Conservation (phyloP, 169 alveolate genomes). For the Plasmodium sp. region DNA sequence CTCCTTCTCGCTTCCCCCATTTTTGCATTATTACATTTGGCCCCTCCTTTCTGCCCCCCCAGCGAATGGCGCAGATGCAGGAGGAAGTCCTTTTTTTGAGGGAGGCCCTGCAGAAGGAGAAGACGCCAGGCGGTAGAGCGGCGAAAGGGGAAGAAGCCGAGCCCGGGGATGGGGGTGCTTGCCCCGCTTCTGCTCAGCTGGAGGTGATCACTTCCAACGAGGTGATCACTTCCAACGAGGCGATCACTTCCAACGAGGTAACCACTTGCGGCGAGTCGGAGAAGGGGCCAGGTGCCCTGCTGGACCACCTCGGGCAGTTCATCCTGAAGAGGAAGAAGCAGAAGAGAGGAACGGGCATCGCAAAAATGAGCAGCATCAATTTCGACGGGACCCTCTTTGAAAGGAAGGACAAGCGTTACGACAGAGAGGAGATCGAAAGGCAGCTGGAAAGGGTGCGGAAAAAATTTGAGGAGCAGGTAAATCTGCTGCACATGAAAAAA, state of each 20-base stretch:
- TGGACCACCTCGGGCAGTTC: not conserved
- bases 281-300: not conserved
- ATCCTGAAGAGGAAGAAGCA: not conserved
- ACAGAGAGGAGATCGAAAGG: slow-evolving; percentile 5
- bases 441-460: not conserved
- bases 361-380: not conserved
- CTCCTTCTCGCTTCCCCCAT: not conserved
- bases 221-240: not conserved
- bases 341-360: not conserved
- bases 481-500: slow-evolving; percentile 4
- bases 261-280: not conserved
- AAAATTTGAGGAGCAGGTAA: not conserved
- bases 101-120: not conserved
- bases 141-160: not conserved
- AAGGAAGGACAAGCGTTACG: not conserved
- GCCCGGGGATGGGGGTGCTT: not conserved
- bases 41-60: not conserved
- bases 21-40: not conserved
- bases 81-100: slow-evolving; percentile 15
- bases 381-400: slow-evolving; percentile 1
- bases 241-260: not conserved
- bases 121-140: not conserved
- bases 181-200: too few relatives aligned
- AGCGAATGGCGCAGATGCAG: slow-evolving; percentile 4
- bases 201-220: not conserved